phyloP scores from a whole-genome alignment of 176 grass and related monocot genomes.

The Thalia dealbata region DNA sequence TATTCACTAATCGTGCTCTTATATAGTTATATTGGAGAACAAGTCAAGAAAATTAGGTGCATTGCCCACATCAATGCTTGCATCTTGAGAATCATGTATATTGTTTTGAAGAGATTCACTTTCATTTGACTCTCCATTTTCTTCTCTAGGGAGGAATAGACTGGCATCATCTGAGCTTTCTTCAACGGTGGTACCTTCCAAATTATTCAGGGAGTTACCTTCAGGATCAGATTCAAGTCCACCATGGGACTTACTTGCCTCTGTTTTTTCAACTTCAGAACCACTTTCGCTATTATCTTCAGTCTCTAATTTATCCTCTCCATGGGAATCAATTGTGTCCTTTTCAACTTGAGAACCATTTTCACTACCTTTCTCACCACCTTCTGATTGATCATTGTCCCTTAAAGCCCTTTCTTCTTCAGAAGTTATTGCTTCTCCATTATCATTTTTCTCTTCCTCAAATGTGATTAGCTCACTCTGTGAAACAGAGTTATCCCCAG shows the following conservation, averaged over 20 bases:
- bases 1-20: too few species aligned
- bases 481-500: constrained; percentile 11
- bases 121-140: constrained; percentile 30
- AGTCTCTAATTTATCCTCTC: neutral
- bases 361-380: constrained; percentile 12
- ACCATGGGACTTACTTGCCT: constrained; percentile 17
- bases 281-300: constrained; percentile 28
- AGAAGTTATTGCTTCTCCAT: neutral
- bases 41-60: too few species aligned
- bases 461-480: constrained; percentile 12
- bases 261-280: constrained; percentile 31
- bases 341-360: constrained; percentile 10
- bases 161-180: constrained; percentile 14
- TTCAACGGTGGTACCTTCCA: constrained; percentile 5
- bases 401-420: constrained; percentile 16
- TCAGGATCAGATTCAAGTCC: constrained; percentile 14
- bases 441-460: constrained; percentile 23
- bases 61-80: constrained; percentile 20
- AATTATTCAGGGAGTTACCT: constrained; percentile 9
- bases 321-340: constrained; percentile 1
- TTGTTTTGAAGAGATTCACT: constrained; percentile 23
- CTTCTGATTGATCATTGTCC: constrained; percentile 23
- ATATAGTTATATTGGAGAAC: too few species aligned
- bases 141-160: constrained; percentile 37
- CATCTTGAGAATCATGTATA: constrained; percentile 22